These are phyloP conservation scores for Tricholoma matsutake DNA, from an alignment of 768 basidiomycete genomes.

Conservation along the genomic window DNA sequence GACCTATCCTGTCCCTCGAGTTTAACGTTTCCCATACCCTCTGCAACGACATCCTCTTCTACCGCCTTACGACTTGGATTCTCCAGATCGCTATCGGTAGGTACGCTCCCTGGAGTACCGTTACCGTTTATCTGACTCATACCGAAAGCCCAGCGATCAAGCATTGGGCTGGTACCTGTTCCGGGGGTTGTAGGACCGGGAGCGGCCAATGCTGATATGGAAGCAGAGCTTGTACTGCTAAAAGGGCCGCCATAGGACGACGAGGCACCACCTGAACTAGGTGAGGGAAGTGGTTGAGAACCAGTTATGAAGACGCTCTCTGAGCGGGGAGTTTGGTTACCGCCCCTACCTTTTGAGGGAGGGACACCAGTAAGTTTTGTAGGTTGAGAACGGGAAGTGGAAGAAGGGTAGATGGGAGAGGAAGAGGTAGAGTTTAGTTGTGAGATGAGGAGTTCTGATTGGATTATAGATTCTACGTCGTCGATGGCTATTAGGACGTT, in stretches of 20 bases:
- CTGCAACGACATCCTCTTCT: background rate
- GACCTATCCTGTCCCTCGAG: constrained; percentile 7
- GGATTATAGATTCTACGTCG: constrained; percentile 91
- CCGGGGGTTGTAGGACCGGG: background rate
- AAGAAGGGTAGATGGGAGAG: constrained; percentile 9
- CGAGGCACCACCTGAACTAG: constrained; percentile 74
- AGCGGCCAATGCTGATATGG: too few relatives aligned
- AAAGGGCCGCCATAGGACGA: background rate
- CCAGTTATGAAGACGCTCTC: constrained; percentile 79
- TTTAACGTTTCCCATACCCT: background rate
- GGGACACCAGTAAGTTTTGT: constrained; percentile 90
- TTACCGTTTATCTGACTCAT: constrained; percentile 86
- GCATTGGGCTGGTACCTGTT: constrained; percentile 47
- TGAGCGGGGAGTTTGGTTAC: constrained; percentile 89
- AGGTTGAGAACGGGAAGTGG: constrained; percentile 24
- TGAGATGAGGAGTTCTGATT: constrained; percentile 64
- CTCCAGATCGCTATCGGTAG: too few relatives aligned
- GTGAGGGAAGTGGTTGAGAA: constrained; percentile 89
- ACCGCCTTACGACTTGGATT: too few relatives aligned
- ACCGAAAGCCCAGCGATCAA: constrained; percentile 88
- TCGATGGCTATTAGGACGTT: constrained; percentile 97
- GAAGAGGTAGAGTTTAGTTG: constrained; percentile 22
- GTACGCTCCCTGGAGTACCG: background rate
- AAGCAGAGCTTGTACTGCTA: background rate
- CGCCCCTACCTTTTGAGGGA: constrained; percentile 87